These are phyloP conservation scores for Colletotrichum horii DNA, from an alignment of 2,329 filamentous ascomycete species.

Conservation along the genomic window DNA sequence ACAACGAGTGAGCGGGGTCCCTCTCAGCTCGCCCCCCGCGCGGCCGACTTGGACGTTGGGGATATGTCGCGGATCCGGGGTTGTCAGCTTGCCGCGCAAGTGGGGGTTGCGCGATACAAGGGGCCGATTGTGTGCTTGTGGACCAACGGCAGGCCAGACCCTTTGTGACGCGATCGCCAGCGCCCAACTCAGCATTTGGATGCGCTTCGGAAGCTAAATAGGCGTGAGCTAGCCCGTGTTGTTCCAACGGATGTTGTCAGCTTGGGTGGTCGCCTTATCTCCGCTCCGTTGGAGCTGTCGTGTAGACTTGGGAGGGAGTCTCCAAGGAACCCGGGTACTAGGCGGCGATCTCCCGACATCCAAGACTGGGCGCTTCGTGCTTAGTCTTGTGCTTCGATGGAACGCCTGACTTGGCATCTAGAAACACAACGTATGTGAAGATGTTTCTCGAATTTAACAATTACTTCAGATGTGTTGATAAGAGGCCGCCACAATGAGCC, in stretches of 20 bases:
- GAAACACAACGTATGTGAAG: not conserved
- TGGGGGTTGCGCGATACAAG: constrained; percentile 19
- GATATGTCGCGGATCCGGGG: constrained; percentile 5
- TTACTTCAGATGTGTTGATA: accelerated
- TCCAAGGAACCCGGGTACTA: not conserved
- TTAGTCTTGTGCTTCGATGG: not conserved
- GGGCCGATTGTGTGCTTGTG: constrained; percentile 17
- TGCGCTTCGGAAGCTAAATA: not conserved
- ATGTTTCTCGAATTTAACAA: not conserved
- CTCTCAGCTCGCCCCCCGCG: not conserved
- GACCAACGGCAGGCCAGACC: not conserved
- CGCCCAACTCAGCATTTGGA: not conserved
- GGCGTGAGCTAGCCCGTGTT: not conserved
- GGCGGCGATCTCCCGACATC: not conserved
- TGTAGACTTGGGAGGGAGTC: not conserved
- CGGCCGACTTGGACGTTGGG: not conserved
- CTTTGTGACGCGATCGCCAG: not conserved
- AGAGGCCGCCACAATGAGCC: not conserved
- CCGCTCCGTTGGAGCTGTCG: not conserved
- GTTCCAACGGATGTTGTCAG: not conserved
- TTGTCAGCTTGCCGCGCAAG: not conserved
- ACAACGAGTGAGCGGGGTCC: not conserved
- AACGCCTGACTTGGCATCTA: too few relatives aligned
- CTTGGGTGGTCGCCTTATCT: not conserved
- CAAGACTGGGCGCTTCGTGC: not conserved